Base-by-base conservation (phyloP, 495 filamentous ascomycete species). In the Tuber aestivum region DNA sequence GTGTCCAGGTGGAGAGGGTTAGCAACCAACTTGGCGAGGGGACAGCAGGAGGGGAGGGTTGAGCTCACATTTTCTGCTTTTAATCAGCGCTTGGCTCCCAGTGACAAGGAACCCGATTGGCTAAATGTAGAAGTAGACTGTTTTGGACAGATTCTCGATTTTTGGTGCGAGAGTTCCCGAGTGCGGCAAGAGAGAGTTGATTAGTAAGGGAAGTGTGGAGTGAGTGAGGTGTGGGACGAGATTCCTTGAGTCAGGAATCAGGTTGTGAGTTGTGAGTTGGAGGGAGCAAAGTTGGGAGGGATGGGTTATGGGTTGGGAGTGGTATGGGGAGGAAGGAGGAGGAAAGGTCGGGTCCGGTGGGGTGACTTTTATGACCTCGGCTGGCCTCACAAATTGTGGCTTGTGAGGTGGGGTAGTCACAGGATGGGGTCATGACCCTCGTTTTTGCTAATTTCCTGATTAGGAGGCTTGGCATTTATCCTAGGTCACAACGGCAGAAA, bases 1-100 rank as follows among this genome's bases (percentile, higher is more conserved):
- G 78, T 78, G 76, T 79, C 56, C 56, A 65, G 56, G 56, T 65
- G 56, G 56, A 65, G 56, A 65, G 56, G 56, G 56, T 65, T 65
- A 65, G 56, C 56, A 65, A 65, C 56, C 56, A 65, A 65, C 56
- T 65, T 65, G n/a, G 56, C 56, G 56, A 65, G 56, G 56, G 56
- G 56, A 65, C 27, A 27, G 56, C 56, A 44, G 70, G 27, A 41
- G 61, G 32, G 73, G 56, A 72, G 18, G 45, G 56, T 42, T 35
- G 37, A 35, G 10, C 41, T 70, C 70, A 70, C 70, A 65, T 70
- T 69, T 74, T 27, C 20, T n/a, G 41, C 70, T 38, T 40, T 42
- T 27, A 70, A 44, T 74, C 50, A 44, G 27, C 27, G 69, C 42
- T 74, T 74, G 50, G 72, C 72, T 42, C 41, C 68, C n/a, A 35